phyloP scores from a whole-genome alignment of 164 flowering plant species.

The Houttuynia cordata region DNA sequence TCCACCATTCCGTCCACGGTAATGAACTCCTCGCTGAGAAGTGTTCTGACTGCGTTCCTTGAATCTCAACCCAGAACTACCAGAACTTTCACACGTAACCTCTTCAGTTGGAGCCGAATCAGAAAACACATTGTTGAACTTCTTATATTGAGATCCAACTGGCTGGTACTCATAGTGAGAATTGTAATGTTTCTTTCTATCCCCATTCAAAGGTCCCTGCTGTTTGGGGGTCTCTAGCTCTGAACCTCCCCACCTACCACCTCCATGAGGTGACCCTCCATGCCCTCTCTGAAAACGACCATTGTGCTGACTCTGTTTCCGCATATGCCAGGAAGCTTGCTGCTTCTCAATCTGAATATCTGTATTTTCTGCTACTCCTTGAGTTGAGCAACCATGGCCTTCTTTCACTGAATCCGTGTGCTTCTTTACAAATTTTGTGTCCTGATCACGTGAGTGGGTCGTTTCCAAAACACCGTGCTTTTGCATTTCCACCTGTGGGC shows the following conservation, averaged over 20 bases:
- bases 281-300: conserved; percentile 34
- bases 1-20: conserved; percentile 29
- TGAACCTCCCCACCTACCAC: conserved; percentile 33
- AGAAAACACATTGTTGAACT: conserved; percentile 9
- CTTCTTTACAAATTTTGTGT: conserved; percentile 30
- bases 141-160: conserved; percentile 33
- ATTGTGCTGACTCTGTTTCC: conserved; percentile 38
- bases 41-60: conserved; percentile 54
- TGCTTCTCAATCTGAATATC: conserved; percentile 26
- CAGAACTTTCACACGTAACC: conserved; percentile 14
- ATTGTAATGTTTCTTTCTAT: conserved; percentile 35
- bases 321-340: conserved; percentile 29
- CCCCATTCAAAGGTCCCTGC: conserved; percentile 30
- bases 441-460: conserved; percentile 16
- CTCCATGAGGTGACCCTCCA: conserved; percentile 30
- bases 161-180: conserved; percentile 74
- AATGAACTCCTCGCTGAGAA: conserved; percentile 45
- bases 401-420: conserved; percentile 14
- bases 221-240: conserved; percentile 35
- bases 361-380: conserved; percentile 17
- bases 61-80: conserved; percentile 31
- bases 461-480: conserved; percentile 14
- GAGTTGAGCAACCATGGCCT: conserved; percentile 15
- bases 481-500: conserved; percentile 13
- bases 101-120: conserved; percentile 10